Base-by-base conservation (phyloP, 495 filamentous ascomycete species). In the Rhypophila decipiens region DNA sequence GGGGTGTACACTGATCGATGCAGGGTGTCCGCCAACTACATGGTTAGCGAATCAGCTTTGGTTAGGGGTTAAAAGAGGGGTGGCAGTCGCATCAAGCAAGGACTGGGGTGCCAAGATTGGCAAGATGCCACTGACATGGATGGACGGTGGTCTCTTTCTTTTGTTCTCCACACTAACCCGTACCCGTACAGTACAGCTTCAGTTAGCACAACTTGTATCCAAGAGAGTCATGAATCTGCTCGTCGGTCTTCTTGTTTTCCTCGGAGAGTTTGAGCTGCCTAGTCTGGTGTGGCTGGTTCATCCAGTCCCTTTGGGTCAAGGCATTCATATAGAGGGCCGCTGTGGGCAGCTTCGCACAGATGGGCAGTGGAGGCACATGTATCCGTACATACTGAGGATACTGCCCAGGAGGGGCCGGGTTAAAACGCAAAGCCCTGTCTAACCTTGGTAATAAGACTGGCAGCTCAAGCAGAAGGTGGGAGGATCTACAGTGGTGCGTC, bases 1-100 rank as follows among this genome's bases (percentile, higher is more conserved):
- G 34, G 49, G 57, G 57, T 49, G 50, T 55, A 55, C 39, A 29
- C 42, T 35, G 49, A 55, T 48, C 43, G 51, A 50, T 46, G 57
- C 51, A 57, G 49, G 39, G 47, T 42, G 52, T 58, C 59, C 56
- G 47, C 39, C 39, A 39, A 40, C 42, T 33, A 35, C 47, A 38
- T 44, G 50, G 50, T 18, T 38, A 51, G 27, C 39, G 27, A 39
- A 27, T 39, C 39, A 40, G 46, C 43, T 20, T 52, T 42, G 56
- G 57, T 59, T 57, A 60, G 34, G 7, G 24, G 20, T 31, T 22
- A 4, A 10, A 5, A 45, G 41, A 22, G 52, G 58, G 22, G 55
- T 61, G 58, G 27, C 35, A 34, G 46, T 61, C n/a, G n/a, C n/a
- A 59, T 38, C 22, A 44, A 15, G 15, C n/a, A 15, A 46, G 34